A percentile compares a stretch with the other conserved stretches of the same genome.
Evolutionary conservation across 176 grass and related monocot genomes (phyloP).

Genomic region (Ananas comosus): DNA sequence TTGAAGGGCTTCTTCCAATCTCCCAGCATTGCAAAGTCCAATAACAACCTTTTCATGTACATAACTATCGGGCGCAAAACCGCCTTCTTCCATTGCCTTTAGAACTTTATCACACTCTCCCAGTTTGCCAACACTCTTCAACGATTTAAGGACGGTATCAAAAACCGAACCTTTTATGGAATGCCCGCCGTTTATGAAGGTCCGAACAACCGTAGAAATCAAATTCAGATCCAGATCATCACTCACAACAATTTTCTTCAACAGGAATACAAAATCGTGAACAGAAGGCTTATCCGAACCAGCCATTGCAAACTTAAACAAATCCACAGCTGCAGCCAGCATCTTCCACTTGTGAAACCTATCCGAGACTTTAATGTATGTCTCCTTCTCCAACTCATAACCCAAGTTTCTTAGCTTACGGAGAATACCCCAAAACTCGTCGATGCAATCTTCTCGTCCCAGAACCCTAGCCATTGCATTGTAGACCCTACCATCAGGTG

Average conservation of each 20-base stretch:
- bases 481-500: conserved; percentile 34
- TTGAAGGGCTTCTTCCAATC: conserved; percentile 34
- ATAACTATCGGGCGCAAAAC: conserved; percentile 35
- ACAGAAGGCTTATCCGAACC: conserved; percentile 20
- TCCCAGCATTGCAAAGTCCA: conserved; percentile 45
- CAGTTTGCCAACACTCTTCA: conserved; percentile 60
- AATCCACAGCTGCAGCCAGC: conserved; percentile 40
- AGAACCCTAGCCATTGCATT: conserved; percentile 45
- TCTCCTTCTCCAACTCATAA: conserved; percentile 47
- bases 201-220: conserved; percentile 37
- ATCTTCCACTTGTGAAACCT: conserved; percentile 43
- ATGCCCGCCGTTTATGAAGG: conserved; percentile 40
- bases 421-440: conserved; percentile 52
- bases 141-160: conserved; percentile 42
- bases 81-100: conserved; percentile 63
- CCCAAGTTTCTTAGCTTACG: conserved; percentile 38
- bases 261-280: conserved; percentile 35
- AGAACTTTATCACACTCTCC: conserved; percentile 57
- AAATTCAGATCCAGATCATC: conserved; percentile 51
- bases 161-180: conserved; percentile 34
- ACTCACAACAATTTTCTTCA: conserved; percentile 51
- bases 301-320: conserved; percentile 43
- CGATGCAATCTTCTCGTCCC: conserved; percentile 36
- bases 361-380: conserved; percentile 31
- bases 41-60: conserved; percentile 48